A percentile compares a stretch with the other conserved stretches of the same genome.
Evolutionary conservation across 2,329 filamentous ascomycete species (phyloP).

Genomic region (Aspergillus sp.): DNA sequence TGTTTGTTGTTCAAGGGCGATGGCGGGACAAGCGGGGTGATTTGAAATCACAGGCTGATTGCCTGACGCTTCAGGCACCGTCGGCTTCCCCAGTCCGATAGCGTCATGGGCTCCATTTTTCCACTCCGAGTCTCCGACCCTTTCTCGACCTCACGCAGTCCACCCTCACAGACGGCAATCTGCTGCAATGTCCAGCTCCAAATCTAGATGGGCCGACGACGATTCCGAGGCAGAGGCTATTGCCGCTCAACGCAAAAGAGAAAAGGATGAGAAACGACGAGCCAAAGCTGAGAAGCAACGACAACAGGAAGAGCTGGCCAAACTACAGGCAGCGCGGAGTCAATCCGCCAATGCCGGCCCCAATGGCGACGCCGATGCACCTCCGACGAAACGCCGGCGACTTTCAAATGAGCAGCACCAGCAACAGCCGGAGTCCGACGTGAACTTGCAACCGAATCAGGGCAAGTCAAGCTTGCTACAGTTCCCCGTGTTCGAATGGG

Average conservation of each 20-base stretch:
- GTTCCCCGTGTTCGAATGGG: conserved; percentile 72
- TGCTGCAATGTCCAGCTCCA: conserved; percentile 59
- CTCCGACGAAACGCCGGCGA: conserved; percentile 64
- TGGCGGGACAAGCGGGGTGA: conserved; percentile 28
- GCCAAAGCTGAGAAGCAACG: conserved; percentile 73
- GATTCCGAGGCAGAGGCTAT: conserved; percentile 79
- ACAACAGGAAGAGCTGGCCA: conserved; percentile 35
- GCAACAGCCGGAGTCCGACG: conserved; percentile 21
- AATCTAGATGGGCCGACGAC: conserved; percentile 86
- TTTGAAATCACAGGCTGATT: conserved; percentile 28
- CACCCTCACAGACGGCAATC: conserved; percentile 21
- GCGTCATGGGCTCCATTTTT: conserved; percentile 30
- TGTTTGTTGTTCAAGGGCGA: background rate
- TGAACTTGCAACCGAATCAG: conserved; percentile 27
- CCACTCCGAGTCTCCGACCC: background rate
- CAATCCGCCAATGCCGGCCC: conserved; percentile 18
- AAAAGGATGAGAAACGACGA: conserved; percentile 89
- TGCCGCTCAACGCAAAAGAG: conserved; percentile 68
- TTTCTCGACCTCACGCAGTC: background rate
- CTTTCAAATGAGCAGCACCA: conserved; percentile 56
- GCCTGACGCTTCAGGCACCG: conserved; percentile 23
- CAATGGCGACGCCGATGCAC: conserved; percentile 39
- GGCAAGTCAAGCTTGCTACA: conserved; percentile 66
- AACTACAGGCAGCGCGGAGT: conserved; percentile 30
- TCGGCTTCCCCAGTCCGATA: conserved; percentile 25